Base-by-base conservation (phyloP, 2,329 filamentous ascomycete genomes). In the Botryotinia narcissicola region DNA sequence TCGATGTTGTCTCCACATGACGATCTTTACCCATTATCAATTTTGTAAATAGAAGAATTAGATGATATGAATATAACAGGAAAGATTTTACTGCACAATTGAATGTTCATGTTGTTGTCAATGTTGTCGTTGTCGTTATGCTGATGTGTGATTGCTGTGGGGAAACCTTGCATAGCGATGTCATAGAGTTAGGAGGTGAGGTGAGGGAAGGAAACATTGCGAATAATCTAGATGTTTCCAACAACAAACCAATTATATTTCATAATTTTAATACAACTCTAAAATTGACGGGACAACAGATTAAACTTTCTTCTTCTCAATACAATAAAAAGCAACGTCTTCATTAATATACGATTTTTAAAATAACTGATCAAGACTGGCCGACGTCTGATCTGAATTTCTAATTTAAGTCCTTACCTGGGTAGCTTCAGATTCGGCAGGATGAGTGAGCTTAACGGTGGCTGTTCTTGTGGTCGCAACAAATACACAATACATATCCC, bases 391-490 rank as follows among this genome's bases (percentile, higher is more conserved):
- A 67, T 59, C 48, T 29, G 18, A n/a, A 48, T 29, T 35, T 42
- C 60, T 61, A 57, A 61, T 20, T 14, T 8, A 12, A 44, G 25
- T 63, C 35, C 60, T 44, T 29, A 54, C 48, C 48, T 54, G 25
- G 25, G 12, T 62, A 61, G 32, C 32, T 69, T 59, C 25, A n/a
- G 35, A 20, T 42, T 37, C 32, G 44, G 22, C 22, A 72, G 57
- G 14, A 69, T 69, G 63, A 68, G 32, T n/a, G 62, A 69, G 44
- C 71, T 72, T 22, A 64, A 69, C n/a, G 94, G 94, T 79, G 89
- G 90, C 76, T 97, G 95, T 84, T 90, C 92, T 71, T 98, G 95
- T 82, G 94, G 94, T 73, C 90, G 95, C 75, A 97, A 96, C 80
- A 87, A 91, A 80, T 97, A 97, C 83, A 86, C 90, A 73, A 89